Base-by-base conservation (phyloP, 2,329 filamentous ascomycete species). In the Microcyclospora tardicrescens region DNA sequence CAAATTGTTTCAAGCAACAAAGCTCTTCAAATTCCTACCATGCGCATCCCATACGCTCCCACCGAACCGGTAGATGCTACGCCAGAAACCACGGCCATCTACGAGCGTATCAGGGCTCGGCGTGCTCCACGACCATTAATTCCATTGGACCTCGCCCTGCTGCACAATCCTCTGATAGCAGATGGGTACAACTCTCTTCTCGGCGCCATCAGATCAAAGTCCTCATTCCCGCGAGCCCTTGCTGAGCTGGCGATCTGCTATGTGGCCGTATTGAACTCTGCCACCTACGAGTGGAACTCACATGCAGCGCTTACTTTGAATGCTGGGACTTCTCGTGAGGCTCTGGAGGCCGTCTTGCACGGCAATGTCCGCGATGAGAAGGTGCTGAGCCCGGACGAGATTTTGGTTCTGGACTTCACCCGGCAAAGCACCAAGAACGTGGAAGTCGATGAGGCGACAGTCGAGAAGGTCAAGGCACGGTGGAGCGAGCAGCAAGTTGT, bases 171-270 rank as follows among this genome's bases (percentile, higher is more conserved):
- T 1, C 64, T 77, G 13, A 72, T 89, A 2, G 82, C 83, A 12
- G 78, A 84, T 61, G 83, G 83, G 37, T 83, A 79, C 77, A 83
- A 82, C 64, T 62, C 66, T 10, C 79, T 83, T 57, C 68, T 83
- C 10, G 78, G 77, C 42, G 57, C 58, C 35, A 61, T 62, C 29
- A 54, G 60, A 32, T 53, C 54, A 28, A 50, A 57, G 38, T 55
- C 56, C 3, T 52, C 51, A 15, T 51, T 60, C 16, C 45, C 50
- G 8, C 47, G 47, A 15, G 49, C 50, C 9, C 39, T 59, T 12
- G 50, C 53, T 32, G 58, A 61, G 42, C 43, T 59, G 13, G 55
- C 56, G 11, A 58, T 61, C 28, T 57, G 55, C 47, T 56, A 59
- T 35, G 52, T 61, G 29, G 58, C 57, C 13, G 56, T 60, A 9